phyloP scores from a whole-genome alignment of 495 filamentous ascomycete species.

The Daldinia grandis region DNA sequence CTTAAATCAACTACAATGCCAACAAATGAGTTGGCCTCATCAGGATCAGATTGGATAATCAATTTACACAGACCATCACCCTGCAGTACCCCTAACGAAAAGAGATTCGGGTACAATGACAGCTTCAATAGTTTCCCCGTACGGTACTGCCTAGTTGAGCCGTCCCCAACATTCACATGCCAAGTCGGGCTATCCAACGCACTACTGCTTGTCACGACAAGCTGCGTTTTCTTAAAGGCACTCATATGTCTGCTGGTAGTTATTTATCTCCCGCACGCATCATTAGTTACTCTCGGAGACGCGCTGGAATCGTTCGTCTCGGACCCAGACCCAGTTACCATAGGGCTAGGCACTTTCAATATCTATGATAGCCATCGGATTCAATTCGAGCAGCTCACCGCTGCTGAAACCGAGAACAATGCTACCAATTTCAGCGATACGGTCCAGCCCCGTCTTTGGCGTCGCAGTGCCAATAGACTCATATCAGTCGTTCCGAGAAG shows the following conservation, averaged over 20 bases:
- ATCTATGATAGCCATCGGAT: neutral
- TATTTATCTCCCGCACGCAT: neutral
- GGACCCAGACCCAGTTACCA: neutral
- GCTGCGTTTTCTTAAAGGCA: neutral
- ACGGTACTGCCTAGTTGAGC: neutral
- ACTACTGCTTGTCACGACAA: neutral
- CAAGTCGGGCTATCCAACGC: neutral
- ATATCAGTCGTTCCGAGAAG: neutral
- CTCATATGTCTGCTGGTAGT: neutral
- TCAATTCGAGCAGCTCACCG: neutral
- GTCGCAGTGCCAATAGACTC: neutral
- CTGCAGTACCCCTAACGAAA: neutral
- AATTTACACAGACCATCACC: neutral
- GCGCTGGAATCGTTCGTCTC: neutral
- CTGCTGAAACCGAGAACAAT: neutral
- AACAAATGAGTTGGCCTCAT: neutral
- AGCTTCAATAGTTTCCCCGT: neutral
- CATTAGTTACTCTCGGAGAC: neutral
- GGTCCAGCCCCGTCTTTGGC: neutral
- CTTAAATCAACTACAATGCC: neutral
- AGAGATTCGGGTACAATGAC: neutral
- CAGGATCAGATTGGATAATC: neutral
- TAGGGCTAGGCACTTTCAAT: neutral
- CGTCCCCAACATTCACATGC: neutral
- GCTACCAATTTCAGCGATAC: neutral